phyloP scores from a whole-genome alignment of 352 stramenopile species.

The Globisporangium splendens region DNA sequence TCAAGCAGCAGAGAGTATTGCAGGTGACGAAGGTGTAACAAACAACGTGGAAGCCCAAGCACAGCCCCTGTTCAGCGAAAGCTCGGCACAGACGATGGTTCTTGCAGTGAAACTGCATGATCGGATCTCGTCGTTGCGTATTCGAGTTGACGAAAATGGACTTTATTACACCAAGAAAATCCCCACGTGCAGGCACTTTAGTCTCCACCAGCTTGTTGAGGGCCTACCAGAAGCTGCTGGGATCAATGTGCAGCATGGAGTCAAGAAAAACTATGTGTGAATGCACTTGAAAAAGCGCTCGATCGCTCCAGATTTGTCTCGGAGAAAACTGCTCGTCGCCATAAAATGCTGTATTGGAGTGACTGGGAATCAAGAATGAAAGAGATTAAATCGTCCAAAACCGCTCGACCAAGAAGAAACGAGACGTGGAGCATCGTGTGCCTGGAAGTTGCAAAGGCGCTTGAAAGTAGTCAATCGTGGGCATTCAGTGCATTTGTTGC shows the following conservation, averaged over 20 bases:
- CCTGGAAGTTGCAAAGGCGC: constrained; percentile 29
- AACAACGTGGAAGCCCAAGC: neutral
- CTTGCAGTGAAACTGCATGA: constrained; percentile 49
- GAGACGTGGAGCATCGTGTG: constrained; percentile 40
- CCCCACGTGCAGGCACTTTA: constrained; percentile 25
- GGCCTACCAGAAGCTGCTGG: constrained; percentile 36
- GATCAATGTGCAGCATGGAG: constrained; percentile 26
- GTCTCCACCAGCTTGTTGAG: constrained; percentile 40
- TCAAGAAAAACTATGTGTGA: constrained; percentile 25
- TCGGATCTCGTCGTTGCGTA: constrained; percentile 29
- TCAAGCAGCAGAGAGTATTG: neutral
- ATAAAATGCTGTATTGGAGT: constrained; percentile 21
- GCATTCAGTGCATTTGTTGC: constrained; percentile 24
- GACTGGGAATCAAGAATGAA: constrained; percentile 27
- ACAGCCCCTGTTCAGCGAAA: neutral
- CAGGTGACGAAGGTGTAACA: neutral
- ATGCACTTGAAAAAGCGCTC: constrained; percentile 20
- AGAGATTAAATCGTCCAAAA: neutral
- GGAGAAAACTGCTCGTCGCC: constrained; percentile 6
- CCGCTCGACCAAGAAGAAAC: constrained; percentile 11
- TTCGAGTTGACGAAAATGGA: constrained; percentile 26
- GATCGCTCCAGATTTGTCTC: neutral
- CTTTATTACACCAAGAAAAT: constrained; percentile 40
- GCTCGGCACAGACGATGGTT: constrained; percentile 8
- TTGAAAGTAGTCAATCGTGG: constrained; percentile 38